Evolutionary conservation across 108 stramenopile species (phyloP).

Genomic region (Cyclotella sp.): DNA sequence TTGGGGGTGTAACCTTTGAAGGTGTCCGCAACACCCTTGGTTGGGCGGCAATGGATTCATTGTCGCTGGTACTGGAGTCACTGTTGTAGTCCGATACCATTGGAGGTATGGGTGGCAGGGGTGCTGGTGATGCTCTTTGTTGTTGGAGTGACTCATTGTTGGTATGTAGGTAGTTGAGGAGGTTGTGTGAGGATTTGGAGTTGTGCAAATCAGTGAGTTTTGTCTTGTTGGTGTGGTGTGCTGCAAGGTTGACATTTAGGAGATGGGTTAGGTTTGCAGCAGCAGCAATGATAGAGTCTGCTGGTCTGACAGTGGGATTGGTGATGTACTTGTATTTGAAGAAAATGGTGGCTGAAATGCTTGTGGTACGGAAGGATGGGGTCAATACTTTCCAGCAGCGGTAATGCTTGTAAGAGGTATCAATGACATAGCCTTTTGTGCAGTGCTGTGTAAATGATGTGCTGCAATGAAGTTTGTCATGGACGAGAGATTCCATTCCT

Average conservation of each 20-base stretch:
- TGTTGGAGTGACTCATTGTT: too few relatives aligned
- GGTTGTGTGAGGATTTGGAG: too few relatives aligned
- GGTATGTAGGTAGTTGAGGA: too few relatives aligned
- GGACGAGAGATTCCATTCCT: background rate
- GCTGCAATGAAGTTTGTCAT: background rate
- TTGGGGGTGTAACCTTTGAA: too few relatives aligned
- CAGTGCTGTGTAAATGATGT: conserved; percentile 24
- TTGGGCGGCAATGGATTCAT: too few relatives aligned
- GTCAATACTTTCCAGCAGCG: conserved; percentile 18
- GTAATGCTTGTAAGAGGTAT: conserved; percentile 56
- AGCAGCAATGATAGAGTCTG: background rate
- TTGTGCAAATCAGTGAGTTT: too few relatives aligned
- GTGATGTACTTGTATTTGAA: conserved; percentile 25
- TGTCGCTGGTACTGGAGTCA: too few relatives aligned
- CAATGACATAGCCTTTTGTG: conserved; percentile 36
- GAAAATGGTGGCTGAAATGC: conserved; percentile 4
- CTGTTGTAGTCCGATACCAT: too few relatives aligned
- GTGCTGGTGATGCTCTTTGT: too few relatives aligned
- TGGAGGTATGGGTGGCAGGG: too few relatives aligned
- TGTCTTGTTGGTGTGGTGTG: background rate
- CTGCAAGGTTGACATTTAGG: background rate
- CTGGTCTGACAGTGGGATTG: background rate
- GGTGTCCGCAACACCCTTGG: too few relatives aligned
- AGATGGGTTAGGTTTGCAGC: background rate
- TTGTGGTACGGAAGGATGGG: background rate